Evolutionary conservation across 1,284 basidiomycete genomes (phyloP), one percentile per base, ranked within the genome.

Genomic region (Cryptococcus floricola): DNA sequence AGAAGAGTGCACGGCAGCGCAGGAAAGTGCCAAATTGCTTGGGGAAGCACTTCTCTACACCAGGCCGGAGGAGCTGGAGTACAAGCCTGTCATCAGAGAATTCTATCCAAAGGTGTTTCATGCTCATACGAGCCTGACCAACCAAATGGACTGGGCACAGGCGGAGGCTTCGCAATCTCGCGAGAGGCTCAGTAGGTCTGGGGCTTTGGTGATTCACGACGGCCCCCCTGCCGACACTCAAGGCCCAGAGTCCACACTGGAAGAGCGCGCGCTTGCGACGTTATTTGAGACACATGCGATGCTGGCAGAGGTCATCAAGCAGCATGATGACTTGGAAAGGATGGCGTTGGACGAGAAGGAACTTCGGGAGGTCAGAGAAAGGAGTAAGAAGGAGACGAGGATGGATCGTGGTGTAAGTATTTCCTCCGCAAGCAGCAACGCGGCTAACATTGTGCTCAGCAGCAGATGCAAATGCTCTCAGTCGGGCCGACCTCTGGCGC

Each of bases 71-170:
- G 65, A 70, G 34, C 57, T 75, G 7, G 67, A 71, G 2, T 43
- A 55, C 4, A 70, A 71, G 51, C 64, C 64, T 0, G 57, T 72
- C 34, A 68, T 75, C 45, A 56, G 59, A 58, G 74, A 79, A 59
- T 76, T 78, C 54, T 75, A 78, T 58, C 54, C 60, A 4, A 73
- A 74, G 48, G 73, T 73, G 53, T 68, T 79, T 59, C 57, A 65
- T 2, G 73, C 71, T 28, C 74, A 77, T 50, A 73, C 76, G 38
- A 68, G 73, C 13, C 63, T 80, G 42, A 70, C 71, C 1, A 68
- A 70, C 38, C 77, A 79, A 57, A 74, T 80, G 65, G 73, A 70
- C 25, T 80, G 79, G 79, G 78, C 77, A 1, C 71, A 76, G 52
- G 72, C 77, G 0, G 75, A 78, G 58, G 79, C 79, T 3, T 61